Base-by-base conservation (phyloP, 2,329 filamentous ascomycete genomes). In the Aspergillus fumigatus region DNA sequence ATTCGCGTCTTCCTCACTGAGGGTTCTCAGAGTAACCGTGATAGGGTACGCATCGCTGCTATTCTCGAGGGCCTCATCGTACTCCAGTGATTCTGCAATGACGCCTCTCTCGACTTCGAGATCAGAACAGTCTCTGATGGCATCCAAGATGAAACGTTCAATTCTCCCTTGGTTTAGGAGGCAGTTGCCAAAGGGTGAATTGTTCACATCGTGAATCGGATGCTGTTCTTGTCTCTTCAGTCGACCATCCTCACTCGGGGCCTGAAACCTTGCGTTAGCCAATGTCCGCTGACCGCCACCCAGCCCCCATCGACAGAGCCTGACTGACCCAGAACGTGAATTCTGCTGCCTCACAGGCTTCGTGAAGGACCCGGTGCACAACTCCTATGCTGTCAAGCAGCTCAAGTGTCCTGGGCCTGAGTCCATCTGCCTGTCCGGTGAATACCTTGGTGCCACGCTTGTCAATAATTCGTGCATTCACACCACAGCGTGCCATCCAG, bases 301-400 rank as follows among this genome's bases (percentile, higher is more conserved):
- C 26, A 19, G 2, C 2, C 17, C 3, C 8, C 23, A 9, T 14
- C 1, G 2, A n/a, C 17, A n/a, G 4, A 71, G 10, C 49, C 21
- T n/a, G 27, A 53, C 56, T 29, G 38, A 65, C 63, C 65, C 81
- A 83, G 57, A 82, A 76, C 43, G 55, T 71, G 58, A 87, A 83
- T 75, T 88, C 86, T n/a, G 87, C 76, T 77, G 88, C 82, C 65
- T 86, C 85, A 66, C 88, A 87, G 8, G 83, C 79, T 62, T 89
- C 86, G 54, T 84, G 85, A 80, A 83, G 84, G 1, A 80, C 82
- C 9, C 81, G 75, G 62, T 89, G 82, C 4, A 78, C 84, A 61
- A 90, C 83, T 1, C 84, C 86, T 62, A 90, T 86, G 56, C 83
- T 85, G 63, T 90, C 85, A 54, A 90, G 83, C 11, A 90, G 87